Evolutionary conservation across 495 filamentous ascomycete species (phyloP).

Genomic region (Hypoxylon fuscum): DNA sequence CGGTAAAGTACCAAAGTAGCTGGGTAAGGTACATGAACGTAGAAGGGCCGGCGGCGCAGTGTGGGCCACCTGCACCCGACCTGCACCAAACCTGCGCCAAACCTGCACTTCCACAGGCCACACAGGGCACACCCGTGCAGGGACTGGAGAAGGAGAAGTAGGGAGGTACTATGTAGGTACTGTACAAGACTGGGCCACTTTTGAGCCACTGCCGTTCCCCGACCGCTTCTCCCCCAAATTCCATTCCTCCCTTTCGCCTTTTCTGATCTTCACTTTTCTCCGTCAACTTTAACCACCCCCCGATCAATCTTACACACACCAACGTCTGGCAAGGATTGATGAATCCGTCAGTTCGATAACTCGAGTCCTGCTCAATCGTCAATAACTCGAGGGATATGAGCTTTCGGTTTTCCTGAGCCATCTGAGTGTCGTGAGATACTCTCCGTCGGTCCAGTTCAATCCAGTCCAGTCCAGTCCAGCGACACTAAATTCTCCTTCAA

Average conservation of each 20-base stretch:
- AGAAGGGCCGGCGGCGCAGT: conserved; percentile 17
- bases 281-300: conserved; percentile 13
- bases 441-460: conserved; percentile 27
- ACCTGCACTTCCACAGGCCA: conserved; percentile 1
- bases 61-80: background rate
- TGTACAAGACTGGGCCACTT: conserved; percentile 15
- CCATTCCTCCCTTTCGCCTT: conserved; percentile 31
- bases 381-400: conserved; percentile 39
- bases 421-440: conserved; percentile 37
- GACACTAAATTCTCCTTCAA: conserved; percentile 9
- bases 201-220: conserved; percentile 39
- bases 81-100: no score
- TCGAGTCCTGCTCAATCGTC: conserved; percentile 33
- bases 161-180: background rate
- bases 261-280: conserved; percentile 39
- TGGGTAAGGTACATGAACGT: background rate
- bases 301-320: conserved; percentile 30
- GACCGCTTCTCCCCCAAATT: conserved; percentile 42
- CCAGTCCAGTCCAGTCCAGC: no score
- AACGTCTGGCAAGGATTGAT: conserved; percentile 38
- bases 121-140: background rate
- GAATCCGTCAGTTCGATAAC: conserved; percentile 26
- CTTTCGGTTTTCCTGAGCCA: conserved; percentile 35
- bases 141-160: no score
- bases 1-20: background rate